These are phyloP conservation scores for Anacardium occidentale DNA, from an alignment of 345 rosid genomes.

Conservation along the genomic window DNA sequence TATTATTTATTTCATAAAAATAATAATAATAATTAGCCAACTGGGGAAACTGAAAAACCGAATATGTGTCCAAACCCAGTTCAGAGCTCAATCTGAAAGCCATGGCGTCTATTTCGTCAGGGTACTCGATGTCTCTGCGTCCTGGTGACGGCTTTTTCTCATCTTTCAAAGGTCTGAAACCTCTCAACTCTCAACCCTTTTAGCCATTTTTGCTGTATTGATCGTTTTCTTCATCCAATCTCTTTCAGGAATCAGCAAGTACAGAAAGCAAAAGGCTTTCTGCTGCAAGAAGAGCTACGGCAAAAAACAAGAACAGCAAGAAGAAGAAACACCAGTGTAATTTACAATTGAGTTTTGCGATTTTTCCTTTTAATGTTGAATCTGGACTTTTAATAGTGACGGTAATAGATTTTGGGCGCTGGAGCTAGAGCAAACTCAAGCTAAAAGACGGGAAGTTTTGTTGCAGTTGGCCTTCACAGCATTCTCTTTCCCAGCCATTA, in stretches of 20 bases:
- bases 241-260: conserved; percentile 22
- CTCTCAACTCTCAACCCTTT: conserved; percentile 12
- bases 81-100: conserved; percentile 23
- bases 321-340: not conserved
- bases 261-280: conserved; percentile 22
- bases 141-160: conserved; percentile 24
- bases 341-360: not conserved
- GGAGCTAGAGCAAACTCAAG: conserved; percentile 8
- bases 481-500: conserved; percentile 42
- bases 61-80: conserved; percentile 10
- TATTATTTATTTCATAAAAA: too few relatives aligned
- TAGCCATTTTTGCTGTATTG: not conserved
- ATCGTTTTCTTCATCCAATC: not conserved
- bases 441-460: conserved; percentile 58
- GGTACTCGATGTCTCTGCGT: conserved; percentile 29
- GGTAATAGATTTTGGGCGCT: conserved; percentile 14
- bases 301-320: conserved; percentile 10
- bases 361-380: not conserved
- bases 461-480: conserved; percentile 48
- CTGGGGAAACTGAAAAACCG: not conserved
- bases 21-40: too few relatives aligned
- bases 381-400: not conserved
- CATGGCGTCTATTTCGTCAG: conserved; percentile 58
- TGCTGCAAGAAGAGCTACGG: not conserved
- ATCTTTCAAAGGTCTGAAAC: conserved; percentile 20